phyloP scores from a whole-genome alignment of 2,329 filamentous ascomycete species.

The Alternaria infectoria region DNA sequence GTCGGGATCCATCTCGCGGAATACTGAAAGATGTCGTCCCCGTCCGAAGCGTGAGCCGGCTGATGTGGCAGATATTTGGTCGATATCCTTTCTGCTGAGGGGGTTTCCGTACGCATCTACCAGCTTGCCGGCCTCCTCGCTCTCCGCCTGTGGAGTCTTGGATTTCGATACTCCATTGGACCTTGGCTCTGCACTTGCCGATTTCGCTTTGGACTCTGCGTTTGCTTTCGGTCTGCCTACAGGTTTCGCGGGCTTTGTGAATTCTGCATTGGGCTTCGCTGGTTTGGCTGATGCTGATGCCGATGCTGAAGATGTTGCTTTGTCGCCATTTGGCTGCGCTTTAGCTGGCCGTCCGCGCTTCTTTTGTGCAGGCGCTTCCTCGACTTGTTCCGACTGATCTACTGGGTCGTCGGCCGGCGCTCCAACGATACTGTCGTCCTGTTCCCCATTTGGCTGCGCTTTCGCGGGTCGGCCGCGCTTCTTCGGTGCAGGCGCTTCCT shows the following conservation, averaged over 20 bases:
- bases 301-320: constrained; percentile 8
- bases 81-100: constrained; percentile 40
- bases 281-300: constrained; percentile 12
- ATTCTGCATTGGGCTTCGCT: constrained; percentile 22
- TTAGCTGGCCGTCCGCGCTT: constrained; percentile 35
- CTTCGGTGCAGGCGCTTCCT: constrained; percentile 29
- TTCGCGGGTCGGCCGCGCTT: constrained; percentile 35
- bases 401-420: constrained; percentile 20
- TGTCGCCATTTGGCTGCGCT: constrained; percentile 19
- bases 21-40: constrained; percentile 45
- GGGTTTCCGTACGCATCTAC: constrained; percentile 42
- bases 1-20: constrained; percentile 42
- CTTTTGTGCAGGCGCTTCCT: constrained; percentile 29
- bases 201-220: constrained; percentile 25
- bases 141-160: constrained; percentile 4
- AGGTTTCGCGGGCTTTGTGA: constrained; percentile 37
- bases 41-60: constrained; percentile 39
- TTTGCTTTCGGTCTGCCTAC: constrained; percentile 29
- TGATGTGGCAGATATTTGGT: constrained; percentile 43
- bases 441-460: constrained; percentile 17
- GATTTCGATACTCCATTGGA: constrained; percentile 15
- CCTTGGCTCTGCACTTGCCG: constrained; percentile 20
- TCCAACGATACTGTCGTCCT: constrained; percentile 16
- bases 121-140: constrained; percentile 33
- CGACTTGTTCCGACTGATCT: constrained; percentile 33